Base-by-base conservation (phyloP, 148 eudicot genomes). In the Rhododendron ferrugineum region DNA sequence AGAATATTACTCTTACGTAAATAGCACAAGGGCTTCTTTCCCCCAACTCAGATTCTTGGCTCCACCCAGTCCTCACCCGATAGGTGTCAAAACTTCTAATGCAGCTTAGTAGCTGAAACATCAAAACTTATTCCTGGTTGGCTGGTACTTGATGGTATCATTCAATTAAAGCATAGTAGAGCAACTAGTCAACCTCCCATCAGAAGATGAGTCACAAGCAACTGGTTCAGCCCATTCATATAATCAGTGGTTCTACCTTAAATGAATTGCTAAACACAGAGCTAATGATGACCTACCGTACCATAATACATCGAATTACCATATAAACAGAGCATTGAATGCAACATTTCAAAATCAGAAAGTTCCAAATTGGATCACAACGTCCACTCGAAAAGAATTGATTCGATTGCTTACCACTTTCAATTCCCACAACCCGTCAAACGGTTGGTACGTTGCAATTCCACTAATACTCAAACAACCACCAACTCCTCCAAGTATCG, bases 371-470 rank as follows among this genome's bases (percentile, higher is more conserved):
- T 28, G 11, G n/a, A 44, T 34, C 47, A 72, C 28, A 26, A 52
- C 36, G 8, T 50, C 75, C 52, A 75, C 56, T 16, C 18, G 44
- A 32, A 20, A 5, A 28, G 37, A 36, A 28, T 16, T 40, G 16
- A 3, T 44, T 16, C 22, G 23, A 37, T 14, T 37, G 64, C 34
- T 90, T 91, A 97, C 99, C 96, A 91, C 84, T 94, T 95, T 97
- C 86, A 95, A 87, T 79, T 91, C 93, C 92, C 87, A 85, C 70
- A 91, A 66, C 74, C 99, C 98, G 88, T 97, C 96, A 86, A 89
- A 90, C 11, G 99, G 98, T 88, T 92, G 98, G 89, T 94, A 97
- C 2, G 94, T 85, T 4, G 94, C 93, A 85, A 95, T 95, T 32
- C 94, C 98, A 87, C 92, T 89, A 13, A 94, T 89, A 40, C 92